These are phyloP conservation scores for Camelina laxa DNA, from an alignment of 345 rosid species.

Conservation along the genomic window DNA sequence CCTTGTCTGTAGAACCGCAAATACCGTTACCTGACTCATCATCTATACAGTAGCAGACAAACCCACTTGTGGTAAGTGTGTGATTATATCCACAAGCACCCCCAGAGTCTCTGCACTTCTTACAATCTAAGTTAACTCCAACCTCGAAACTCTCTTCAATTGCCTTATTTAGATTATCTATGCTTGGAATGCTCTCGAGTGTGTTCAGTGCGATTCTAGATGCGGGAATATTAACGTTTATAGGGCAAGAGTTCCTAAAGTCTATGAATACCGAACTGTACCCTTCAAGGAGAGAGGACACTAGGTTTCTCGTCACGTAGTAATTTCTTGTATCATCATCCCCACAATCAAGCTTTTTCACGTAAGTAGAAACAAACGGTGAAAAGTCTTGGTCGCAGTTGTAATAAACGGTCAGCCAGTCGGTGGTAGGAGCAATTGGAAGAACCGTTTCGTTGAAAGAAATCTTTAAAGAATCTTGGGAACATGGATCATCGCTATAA, in stretches of 20 bases:
- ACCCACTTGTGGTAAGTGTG: background rate
- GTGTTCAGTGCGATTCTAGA: background rate
- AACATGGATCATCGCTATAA: constrained; percentile 36
- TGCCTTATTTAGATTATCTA: constrained; percentile 15
- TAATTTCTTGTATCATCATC: background rate
- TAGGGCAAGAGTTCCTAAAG: background rate
- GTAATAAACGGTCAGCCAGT: constrained; percentile 37
- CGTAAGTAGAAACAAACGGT: background rate
- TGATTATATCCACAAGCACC: constrained; percentile 51
- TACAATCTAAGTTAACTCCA: constrained; percentile 33
- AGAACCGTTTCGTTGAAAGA: too few relatives aligned
- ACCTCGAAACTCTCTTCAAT: constrained; percentile 42
- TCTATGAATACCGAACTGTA: too few relatives aligned
- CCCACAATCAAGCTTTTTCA: background rate
- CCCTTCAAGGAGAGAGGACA: rapidly evolving
- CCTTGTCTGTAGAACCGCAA: background rate
- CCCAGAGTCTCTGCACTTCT: background rate
- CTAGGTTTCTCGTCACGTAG: constrained; percentile 11
- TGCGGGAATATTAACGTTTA: constrained; percentile 32
- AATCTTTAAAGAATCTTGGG: background rate
- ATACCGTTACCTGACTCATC: background rate
- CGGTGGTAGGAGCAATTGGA: background rate
- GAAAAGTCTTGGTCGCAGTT: background rate
- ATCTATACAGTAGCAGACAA: constrained; percentile 40
- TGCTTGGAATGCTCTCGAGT: rapidly evolving